phyloP scores from a whole-genome alignment of 176 grass and related monocot genomes.

The Triticum timopheevii region DNA sequence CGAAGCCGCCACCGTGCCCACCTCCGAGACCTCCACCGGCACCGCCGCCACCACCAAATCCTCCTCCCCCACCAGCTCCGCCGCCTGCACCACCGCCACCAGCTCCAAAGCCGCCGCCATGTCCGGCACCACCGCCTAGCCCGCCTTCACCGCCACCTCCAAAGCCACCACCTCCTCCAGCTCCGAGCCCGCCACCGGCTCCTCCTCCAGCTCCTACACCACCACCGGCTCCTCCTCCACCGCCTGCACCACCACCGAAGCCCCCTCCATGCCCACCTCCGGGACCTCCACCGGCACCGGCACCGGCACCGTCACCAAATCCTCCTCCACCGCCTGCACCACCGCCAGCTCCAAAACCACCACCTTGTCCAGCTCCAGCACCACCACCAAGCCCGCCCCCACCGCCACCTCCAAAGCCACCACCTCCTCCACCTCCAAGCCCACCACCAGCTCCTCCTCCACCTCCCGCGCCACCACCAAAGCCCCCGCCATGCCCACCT shows the following conservation, averaged over 20 bases:
- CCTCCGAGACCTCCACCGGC: not conserved
- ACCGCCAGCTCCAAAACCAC: not conserved
- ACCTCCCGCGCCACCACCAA: not conserved
- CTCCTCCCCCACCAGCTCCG: not conserved
- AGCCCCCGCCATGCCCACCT: not conserved
- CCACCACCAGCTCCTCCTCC: not conserved
- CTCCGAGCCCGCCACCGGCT: not conserved
- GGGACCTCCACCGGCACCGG: not conserved
- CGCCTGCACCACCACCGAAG: not conserved
- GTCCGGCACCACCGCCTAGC: no score
- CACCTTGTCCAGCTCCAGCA: not conserved
- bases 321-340: slow-evolving; percentile 7
- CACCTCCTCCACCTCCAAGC: not conserved
- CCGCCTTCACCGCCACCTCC: not conserved
- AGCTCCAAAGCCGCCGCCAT: not conserved
- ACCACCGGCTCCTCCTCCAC: not conserved
- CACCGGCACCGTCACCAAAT: not conserved
- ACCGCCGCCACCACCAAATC: not conserved
- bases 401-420: not conserved
- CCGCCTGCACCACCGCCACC: not conserved
- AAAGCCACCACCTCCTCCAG: not conserved
- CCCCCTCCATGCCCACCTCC: not conserved
- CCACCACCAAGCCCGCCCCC: not conserved
- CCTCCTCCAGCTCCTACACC: not conserved
- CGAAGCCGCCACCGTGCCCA: not conserved